phyloP scores from a whole-genome alignment of 192 early-diverging fungal species.

The Coemansia sp. region DNA sequence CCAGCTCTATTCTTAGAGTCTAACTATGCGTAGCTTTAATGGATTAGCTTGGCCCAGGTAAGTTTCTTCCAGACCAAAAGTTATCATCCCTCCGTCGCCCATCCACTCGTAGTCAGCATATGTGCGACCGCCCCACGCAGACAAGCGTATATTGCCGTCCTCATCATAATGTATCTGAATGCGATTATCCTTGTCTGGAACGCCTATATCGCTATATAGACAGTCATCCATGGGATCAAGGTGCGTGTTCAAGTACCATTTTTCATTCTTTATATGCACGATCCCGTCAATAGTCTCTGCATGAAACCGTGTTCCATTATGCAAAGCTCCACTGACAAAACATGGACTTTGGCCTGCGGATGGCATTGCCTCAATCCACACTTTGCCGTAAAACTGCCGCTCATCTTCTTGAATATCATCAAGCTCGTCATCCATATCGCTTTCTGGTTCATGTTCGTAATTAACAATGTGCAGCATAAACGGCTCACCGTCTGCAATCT shows the following conservation, averaged over 20 bases:
- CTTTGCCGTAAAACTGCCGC: background rate
- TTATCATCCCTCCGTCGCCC: background rate
- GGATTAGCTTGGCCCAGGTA: background rate
- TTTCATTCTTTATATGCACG: background rate
- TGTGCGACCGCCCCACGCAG: conserved; percentile 2
- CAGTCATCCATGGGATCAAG: background rate
- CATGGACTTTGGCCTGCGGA: no score
- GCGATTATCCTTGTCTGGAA: conserved; percentile 8
- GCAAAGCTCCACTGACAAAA: background rate
- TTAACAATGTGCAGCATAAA: conserved; percentile 3
- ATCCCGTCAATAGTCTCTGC: conserved; percentile 6
- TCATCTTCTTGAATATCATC: background rate
- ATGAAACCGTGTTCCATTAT: background rate
- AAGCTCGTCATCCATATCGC: background rate
- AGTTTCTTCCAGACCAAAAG: background rate
- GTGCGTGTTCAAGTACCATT: background rate
- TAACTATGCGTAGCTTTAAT: background rate
- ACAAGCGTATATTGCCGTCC: background rate
- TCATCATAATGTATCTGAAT: conserved; percentile 10
- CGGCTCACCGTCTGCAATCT: background rate
- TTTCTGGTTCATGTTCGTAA: background rate
- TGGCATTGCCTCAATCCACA: background rate
- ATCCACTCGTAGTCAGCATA: conserved; percentile 3
- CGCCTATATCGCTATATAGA: background rate
- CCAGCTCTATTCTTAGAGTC: background rate